A percentile compares a stretch with the other conserved stretches of the same genome.
Conservation (phyloP, 805 yeast genomes). For the Metschnikowia reukaufii region DNA sequence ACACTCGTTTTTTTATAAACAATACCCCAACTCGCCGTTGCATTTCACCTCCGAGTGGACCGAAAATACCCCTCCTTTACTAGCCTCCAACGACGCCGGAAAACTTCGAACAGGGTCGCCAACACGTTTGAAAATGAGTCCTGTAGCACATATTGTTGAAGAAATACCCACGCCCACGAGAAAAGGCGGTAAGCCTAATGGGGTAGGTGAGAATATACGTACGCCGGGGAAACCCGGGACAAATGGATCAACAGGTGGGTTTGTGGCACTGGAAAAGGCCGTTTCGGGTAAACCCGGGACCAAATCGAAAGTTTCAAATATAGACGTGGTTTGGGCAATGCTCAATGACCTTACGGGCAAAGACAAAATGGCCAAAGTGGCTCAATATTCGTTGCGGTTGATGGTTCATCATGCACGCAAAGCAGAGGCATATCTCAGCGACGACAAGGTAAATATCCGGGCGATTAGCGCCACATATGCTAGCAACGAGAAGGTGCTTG, state of each 20-base stretch:
- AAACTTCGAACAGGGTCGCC: constrained; percentile 6
- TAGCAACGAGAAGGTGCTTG: constrained; percentile 31
- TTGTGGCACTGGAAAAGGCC: neutral
- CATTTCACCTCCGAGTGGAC: constrained; percentile 17
- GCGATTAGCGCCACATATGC: constrained; percentile 33
- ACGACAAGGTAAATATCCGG: constrained; percentile 33
- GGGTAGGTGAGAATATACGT: neutral
- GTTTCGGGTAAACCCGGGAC: neutral
- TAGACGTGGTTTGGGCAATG: constrained; percentile 53
- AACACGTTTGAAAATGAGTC: constrained; percentile 5
- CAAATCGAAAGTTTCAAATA: constrained; percentile 18
- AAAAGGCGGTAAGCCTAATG: neutral
- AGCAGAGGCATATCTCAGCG: constrained; percentile 35
- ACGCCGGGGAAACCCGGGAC: constrained; percentile 3
- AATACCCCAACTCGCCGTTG: constrained; percentile 8
- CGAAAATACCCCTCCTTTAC: constrained; percentile 5
- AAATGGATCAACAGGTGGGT: neutral
- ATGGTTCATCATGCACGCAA: constrained; percentile 48
- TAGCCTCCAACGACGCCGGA: neutral
- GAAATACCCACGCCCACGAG: constrained; percentile 11
- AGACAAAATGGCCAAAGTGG: constrained; percentile 66
- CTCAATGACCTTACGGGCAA: constrained; percentile 62
- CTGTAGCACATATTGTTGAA: constrained; percentile 6
- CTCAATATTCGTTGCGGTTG: constrained; percentile 58
- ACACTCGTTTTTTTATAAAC: constrained; percentile 13